phyloP scores from a whole-genome alignment of 495 filamentous ascomycete genomes.

The Cercophora sp. region DNA sequence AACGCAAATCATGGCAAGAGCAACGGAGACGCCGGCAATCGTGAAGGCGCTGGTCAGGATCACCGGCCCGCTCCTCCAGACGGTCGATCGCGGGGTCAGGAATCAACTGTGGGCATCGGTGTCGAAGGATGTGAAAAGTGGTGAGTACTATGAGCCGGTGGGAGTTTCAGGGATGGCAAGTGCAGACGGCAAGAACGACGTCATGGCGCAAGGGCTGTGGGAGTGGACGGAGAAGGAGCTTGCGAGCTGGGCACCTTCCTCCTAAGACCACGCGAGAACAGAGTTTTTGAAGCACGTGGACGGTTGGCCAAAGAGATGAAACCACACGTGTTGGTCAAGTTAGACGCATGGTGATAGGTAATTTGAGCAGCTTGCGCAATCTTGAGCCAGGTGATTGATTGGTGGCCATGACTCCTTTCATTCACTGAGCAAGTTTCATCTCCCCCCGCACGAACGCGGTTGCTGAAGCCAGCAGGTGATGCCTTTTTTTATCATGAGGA shows the following conservation, averaged over 20 bases:
- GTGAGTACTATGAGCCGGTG: slow-evolving; percentile 33
- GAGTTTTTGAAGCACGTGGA: neutral
- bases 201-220: slow-evolving; percentile 53
- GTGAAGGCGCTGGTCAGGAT: neutral
- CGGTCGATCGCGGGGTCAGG: slow-evolving; percentile 43
- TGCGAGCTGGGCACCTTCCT: neutral
- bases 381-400: too few species aligned
- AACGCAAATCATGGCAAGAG: slow-evolving; percentile 41
- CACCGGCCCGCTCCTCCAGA: neutral
- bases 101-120: slow-evolving; percentile 62
- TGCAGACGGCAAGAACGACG: slow-evolving; percentile 41
- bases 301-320: too few species aligned
- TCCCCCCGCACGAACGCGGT: too few species aligned
- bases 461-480: too few species aligned
- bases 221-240: slow-evolving; percentile 55
- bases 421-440: too few species aligned
- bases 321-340: too few species aligned
- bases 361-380: too few species aligned
- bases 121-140: slow-evolving; percentile 38
- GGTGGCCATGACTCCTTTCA: too few species aligned
- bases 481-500: too few species aligned
- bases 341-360: too few species aligned
- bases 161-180: slow-evolving; percentile 16
- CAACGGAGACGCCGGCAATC: neutral
- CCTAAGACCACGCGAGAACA: neutral